Percentiles rank a stretch among this genome's conserved stretches.
phyloP scores from a whole-genome alignment of 83 land plant genomes.

The Isoetes engelmannii region DNA sequence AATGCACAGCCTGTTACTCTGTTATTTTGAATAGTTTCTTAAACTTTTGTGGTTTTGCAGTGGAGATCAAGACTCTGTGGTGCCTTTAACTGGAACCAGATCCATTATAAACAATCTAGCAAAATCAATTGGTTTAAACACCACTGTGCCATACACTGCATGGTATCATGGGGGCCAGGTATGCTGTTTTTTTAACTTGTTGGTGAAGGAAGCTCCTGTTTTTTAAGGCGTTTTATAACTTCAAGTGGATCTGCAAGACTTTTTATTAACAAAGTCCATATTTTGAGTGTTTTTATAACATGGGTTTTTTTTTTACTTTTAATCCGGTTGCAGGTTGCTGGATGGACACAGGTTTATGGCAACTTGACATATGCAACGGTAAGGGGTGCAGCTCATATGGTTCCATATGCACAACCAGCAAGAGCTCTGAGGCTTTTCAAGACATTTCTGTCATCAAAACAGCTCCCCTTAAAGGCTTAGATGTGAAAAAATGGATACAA shows the following conservation, averaged over 20 bases:
- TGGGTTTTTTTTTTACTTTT: background rate
- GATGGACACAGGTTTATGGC: slow-evolving; percentile 19
- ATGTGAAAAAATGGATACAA: no score
- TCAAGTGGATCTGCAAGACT: background rate
- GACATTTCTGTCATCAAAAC: background rate
- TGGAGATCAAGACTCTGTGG: slow-evolving; percentile 38
- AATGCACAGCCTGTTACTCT: background rate
- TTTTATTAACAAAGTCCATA: background rate
- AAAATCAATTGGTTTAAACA: slow-evolving; percentile 1
- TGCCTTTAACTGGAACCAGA: slow-evolving; percentile 34
- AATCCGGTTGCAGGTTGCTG: slow-evolving; percentile 5
- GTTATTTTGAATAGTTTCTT: background rate
- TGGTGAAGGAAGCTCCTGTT: no score
- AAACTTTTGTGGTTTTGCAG: slow-evolving; percentile 8
- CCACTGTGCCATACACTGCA: slow-evolving; percentile 20
- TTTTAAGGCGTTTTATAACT: background rate
- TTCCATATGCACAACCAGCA: slow-evolving; percentile 16
- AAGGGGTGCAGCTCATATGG: slow-evolving; percentile 20
- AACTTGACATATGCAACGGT: slow-evolving; percentile 15
- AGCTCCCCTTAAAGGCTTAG: no score
- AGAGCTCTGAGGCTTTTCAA: slow-evolving; percentile 6
- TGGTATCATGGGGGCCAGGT: slow-evolving; percentile 34
- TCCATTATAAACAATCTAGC: slow-evolving; percentile 20
- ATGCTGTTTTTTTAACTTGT: background rate
- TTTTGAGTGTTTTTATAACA: background rate